These are phyloP conservation scores for Penicillium pancosmium DNA, from an alignment of 495 filamentous ascomycete species.

Conservation along the genomic window DNA sequence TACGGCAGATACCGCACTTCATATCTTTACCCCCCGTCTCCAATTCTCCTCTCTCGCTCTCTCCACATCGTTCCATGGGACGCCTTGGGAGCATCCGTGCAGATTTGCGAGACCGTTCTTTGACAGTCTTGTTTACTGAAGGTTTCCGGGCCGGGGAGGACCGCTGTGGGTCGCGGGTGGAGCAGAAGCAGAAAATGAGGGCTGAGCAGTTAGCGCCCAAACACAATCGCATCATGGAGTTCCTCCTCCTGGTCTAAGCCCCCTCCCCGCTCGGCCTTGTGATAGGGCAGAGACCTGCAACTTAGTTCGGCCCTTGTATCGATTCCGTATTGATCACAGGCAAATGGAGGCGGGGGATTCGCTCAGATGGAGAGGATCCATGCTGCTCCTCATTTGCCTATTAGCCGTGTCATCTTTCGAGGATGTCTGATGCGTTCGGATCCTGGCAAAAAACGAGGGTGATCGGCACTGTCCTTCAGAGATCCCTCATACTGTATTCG, in stretches of 20 bases:
- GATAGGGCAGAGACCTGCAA: constrained; percentile 24
- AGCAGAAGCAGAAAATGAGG: constrained; percentile 20
- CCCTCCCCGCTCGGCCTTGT: constrained; percentile 18
- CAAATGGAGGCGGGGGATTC: constrained; percentile 24
- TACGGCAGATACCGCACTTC: background rate
- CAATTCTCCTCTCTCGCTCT: background rate
- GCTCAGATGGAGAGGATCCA: constrained; percentile 24
- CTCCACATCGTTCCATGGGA: constrained; percentile 14
- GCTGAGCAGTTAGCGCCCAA: constrained; percentile 25
- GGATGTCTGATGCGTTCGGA: constrained; percentile 28
- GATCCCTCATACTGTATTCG: constrained; percentile 17
- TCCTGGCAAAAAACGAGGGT: constrained; percentile 14
- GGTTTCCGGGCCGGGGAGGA: constrained; percentile 36
- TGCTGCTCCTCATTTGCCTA: constrained; percentile 30
- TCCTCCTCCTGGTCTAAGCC: constrained; percentile 26
- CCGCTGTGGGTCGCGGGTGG: constrained; percentile 33
- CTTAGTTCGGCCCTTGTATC: constrained; percentile 36
- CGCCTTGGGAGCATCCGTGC: constrained; percentile 21
- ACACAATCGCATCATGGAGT: constrained; percentile 23
- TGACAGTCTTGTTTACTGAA: constrained; percentile 30
- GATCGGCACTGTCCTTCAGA: constrained; percentile 28
- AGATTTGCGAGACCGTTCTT: constrained; percentile 17
- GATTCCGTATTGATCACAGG: constrained; percentile 19
- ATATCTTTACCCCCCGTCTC: background rate
- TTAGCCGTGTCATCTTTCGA: constrained; percentile 26